Evolutionary conservation across 2,329 filamentous ascomycete species (phyloP).

Genomic region (Ceratocystis ficicola): DNA sequence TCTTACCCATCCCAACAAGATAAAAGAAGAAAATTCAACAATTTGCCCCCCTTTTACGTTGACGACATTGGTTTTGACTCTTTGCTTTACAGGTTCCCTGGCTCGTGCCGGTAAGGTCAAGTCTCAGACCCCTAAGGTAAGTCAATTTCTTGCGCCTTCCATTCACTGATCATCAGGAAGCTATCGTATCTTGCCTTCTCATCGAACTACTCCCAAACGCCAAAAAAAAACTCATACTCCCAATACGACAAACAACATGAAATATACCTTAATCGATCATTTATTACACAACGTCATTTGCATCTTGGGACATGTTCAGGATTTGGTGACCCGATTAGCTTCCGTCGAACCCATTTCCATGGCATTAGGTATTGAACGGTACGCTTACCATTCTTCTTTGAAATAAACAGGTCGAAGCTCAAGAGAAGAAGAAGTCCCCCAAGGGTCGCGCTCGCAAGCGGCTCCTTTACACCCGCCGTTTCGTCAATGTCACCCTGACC

Average conservation of each 20-base stretch:
- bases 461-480: conserved; percentile 89
- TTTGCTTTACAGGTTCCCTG: conserved; percentile 36
- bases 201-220: background rate
- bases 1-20: background rate
- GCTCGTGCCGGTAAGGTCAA: conserved; percentile 91
- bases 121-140: conserved; percentile 86
- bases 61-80: conserved; percentile 13
- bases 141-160: conserved; percentile 29
- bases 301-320: background rate
- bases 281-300: background rate
- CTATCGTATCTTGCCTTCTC: background rate
- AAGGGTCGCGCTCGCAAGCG: conserved; percentile 98
- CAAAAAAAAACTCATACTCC: background rate
- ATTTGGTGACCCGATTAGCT: background rate
- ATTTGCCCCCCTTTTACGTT: background rate
- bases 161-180: conserved; percentile 6
- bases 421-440: conserved; percentile 93
- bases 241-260: background rate
- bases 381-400: background rate
- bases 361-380: background rate
- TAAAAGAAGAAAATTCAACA: background rate
- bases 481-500: conserved; percentile 95
- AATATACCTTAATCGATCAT: background rate
- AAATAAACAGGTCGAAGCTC: conserved; percentile 56
- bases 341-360: background rate